Percentiles rank a stretch among this genome's conserved stretches.
Evolutionary conservation across 2,329 filamentous ascomycete species (phyloP).

Genomic region (Sphaceloma murrayae): DNA sequence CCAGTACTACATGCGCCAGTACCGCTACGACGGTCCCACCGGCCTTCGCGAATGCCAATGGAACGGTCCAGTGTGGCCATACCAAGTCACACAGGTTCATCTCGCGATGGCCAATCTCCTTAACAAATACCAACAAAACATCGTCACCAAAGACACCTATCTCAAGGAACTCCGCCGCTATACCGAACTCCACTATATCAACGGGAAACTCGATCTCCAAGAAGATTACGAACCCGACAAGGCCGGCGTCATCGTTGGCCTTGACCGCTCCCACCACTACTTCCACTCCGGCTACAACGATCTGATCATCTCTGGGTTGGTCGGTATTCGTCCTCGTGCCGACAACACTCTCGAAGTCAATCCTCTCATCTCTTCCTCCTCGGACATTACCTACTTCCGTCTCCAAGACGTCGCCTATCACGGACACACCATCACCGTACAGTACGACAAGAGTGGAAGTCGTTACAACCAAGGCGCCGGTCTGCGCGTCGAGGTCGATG

Average conservation of each 20-base stretch:
- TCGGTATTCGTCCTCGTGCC: constrained; percentile 34
- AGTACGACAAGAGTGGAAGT: constrained; percentile 34
- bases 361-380: constrained; percentile 29
- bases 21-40: constrained; percentile 31
- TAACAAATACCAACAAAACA: constrained; percentile 31
- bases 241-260: constrained; percentile 34
- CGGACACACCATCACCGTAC: constrained; percentile 33
- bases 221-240: constrained; percentile 39
- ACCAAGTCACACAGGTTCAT: constrained; percentile 35
- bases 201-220: constrained; percentile 32
- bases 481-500: constrained; percentile 31
- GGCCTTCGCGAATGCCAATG: constrained; percentile 35
- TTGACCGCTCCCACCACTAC: constrained; percentile 37
- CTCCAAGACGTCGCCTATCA: constrained; percentile 36
- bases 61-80: constrained; percentile 40
- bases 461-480: constrained; percentile 27
- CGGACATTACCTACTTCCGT: constrained; percentile 33
- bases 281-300: constrained; percentile 40
- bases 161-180: constrained; percentile 32
- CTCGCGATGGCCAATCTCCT: constrained; percentile 36
- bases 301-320: constrained; percentile 34
- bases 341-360: constrained; percentile 35
- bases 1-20: constrained; percentile 38
- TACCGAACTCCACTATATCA: constrained; percentile 34
- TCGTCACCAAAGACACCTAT: constrained; percentile 30